phyloP scores from a whole-genome alignment of 2,329 filamentous ascomycete species.

The Fusarium austroafricanum region DNA sequence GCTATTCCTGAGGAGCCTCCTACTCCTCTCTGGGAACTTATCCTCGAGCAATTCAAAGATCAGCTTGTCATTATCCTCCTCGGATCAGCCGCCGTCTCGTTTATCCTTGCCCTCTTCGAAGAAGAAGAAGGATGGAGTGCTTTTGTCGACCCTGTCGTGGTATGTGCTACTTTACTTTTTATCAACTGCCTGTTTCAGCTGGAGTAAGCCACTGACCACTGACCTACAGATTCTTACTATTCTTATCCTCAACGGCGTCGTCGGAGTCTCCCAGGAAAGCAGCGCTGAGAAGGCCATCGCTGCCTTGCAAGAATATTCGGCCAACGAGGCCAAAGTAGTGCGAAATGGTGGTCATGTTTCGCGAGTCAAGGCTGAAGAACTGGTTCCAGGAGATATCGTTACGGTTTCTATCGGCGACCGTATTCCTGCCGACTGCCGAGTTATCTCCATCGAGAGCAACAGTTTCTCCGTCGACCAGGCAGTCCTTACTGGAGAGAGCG shows the following conservation, averaged over 20 bases:
- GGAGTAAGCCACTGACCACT: conserved; percentile 14
- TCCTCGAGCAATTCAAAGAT: conserved; percentile 99
- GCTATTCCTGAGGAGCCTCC: conserved; percentile 87
- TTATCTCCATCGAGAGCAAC: conserved; percentile 94
- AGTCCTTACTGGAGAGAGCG: conserved; percentile 95
- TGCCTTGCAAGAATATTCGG: conserved; percentile 97
- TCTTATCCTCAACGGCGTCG: conserved; percentile 93
- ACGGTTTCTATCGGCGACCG: conserved; percentile 90
- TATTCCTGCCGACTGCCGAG: conserved; percentile 92
- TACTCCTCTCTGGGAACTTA: conserved; percentile 94
- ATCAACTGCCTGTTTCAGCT: background rate
- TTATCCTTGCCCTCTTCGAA: conserved; percentile 92
- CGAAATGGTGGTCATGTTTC: conserved; percentile 81
- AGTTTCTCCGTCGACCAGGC: conserved; percentile 97
- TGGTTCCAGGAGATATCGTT: conserved; percentile 94
- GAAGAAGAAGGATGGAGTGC: conserved; percentile 94
- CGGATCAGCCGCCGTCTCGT: conserved; percentile 91
- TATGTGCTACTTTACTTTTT: conserved; percentile 62
- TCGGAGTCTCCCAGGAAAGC: conserved; percentile 98
- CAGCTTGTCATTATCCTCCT: conserved; percentile 96
- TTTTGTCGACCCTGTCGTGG: conserved; percentile 95
- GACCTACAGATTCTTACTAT: conserved; percentile 87
- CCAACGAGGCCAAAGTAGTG: conserved; percentile 94
- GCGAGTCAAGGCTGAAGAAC: conserved; percentile 92
- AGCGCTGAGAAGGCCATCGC: conserved; percentile 99